Evolutionary conservation across 768 basidiomycete genomes (phyloP).

Genomic region (Strobilomyces dryophilus): DNA sequence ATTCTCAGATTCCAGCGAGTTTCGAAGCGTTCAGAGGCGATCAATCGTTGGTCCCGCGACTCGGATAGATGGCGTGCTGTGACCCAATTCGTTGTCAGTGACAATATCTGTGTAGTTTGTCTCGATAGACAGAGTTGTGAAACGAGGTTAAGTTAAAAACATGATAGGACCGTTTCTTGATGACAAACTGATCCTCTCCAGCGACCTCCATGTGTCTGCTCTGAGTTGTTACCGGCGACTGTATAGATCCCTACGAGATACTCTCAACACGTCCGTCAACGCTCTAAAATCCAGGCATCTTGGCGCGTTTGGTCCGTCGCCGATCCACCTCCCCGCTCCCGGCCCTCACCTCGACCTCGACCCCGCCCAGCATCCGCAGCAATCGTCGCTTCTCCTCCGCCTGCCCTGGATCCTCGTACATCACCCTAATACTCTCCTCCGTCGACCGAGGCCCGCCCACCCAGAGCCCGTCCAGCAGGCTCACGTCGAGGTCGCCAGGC

Average conservation of each 20-base stretch:
- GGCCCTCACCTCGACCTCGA: slow-evolving; percentile 4
- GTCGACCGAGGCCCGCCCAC: slow-evolving; percentile 9
- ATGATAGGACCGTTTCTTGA: too few species aligned
- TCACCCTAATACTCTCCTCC: slow-evolving; percentile 52
- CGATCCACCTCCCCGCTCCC: background rate
- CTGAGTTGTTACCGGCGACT: too few species aligned
- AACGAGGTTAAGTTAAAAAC: too few species aligned
- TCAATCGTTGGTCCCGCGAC: background rate
- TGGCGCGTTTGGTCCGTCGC: slow-evolving; percentile 8
- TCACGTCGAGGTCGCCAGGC: slow-evolving; percentile 27
- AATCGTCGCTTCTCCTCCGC: slow-evolving; percentile 53
- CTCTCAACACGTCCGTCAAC: background rate
- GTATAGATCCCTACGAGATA: slow-evolving; percentile 3
- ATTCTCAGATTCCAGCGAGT: background rate
- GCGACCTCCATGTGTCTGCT: too few species aligned
- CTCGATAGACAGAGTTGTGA: too few species aligned
- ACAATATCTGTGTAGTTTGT: too few species aligned
- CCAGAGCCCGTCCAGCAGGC: slow-evolving; percentile 22
- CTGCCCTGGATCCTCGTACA: slow-evolving; percentile 67
- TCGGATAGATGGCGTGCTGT: background rate
- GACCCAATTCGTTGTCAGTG: too few species aligned
- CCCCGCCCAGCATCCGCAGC: slow-evolving; percentile 46
- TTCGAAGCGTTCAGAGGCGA: background rate
- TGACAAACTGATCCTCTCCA: too few species aligned
- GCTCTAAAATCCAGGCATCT: slow-evolving; percentile 5